phyloP scores from a whole-genome alignment of 1,284 basidiomycete species.

The Moniliella sp. region DNA sequence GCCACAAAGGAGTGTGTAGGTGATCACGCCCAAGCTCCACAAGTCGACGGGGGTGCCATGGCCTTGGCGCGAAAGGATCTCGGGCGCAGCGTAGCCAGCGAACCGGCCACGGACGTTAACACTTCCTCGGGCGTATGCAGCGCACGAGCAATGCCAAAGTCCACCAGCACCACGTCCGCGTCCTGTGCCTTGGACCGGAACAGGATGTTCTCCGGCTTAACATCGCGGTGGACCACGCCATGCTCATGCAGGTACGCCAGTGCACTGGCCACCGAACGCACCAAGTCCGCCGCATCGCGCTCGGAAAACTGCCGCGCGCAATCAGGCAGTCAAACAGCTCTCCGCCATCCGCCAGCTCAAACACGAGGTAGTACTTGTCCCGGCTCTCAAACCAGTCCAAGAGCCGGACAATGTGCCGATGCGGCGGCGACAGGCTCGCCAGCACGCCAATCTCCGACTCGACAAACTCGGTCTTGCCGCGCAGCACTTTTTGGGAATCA shows the following conservation, averaged over 20 bases:
- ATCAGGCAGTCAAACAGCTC: constrained; percentile 35
- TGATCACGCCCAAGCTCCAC: constrained; percentile 81
- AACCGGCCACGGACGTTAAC: constrained; percentile 61
- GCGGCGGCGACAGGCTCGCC: too few species aligned
- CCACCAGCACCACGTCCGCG: constrained; percentile 41
- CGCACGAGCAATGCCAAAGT: constrained; percentile 57
- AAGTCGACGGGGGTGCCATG: constrained; percentile 81
- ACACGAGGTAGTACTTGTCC: too few species aligned
- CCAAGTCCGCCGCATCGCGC: constrained; percentile 25
- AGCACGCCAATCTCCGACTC: too few species aligned
- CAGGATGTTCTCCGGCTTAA: constrained; percentile 62
- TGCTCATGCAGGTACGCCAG: constrained; percentile 29
- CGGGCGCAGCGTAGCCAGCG: constrained; percentile 69
- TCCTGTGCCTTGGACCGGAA: constrained; percentile 49
- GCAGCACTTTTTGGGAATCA: too few species aligned
- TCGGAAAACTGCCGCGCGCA: constrained; percentile 26
- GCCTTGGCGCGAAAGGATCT: constrained; percentile 59
- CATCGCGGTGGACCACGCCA: constrained; percentile 29
- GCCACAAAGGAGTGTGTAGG: constrained; percentile 42
- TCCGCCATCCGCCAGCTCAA: too few species aligned
- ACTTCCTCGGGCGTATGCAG: constrained; percentile 51
- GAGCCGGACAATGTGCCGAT: too few species aligned
- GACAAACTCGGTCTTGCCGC: too few species aligned
- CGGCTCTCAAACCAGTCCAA: too few species aligned
- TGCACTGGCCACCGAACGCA: constrained; percentile 21